Base-by-base conservation (phyloP, 805 yeast species). In the Candida pseudoglaebosa region DNA sequence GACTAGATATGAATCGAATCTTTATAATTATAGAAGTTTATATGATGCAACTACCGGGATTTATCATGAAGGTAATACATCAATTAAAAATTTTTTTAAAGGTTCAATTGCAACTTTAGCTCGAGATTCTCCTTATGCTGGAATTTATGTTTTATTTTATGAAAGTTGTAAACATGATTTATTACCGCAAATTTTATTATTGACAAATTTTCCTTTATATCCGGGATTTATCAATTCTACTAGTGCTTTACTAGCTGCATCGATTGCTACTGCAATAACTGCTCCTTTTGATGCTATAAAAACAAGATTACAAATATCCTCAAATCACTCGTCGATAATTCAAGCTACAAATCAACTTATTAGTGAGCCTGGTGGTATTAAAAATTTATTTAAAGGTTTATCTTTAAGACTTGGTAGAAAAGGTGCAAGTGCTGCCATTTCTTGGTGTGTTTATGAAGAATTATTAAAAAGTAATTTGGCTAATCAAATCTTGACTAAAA, bases 401-500 rank as follows among this genome's bases (percentile, higher is more conserved):
- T 75, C 87, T 29, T 69, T 93, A 49, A 70, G 99, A 47, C 70
- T 93, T 36, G 72, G 83, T 4, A 72, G 98, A 49, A 93, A 93
- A 61, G 96, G 91, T 0, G 59, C 86, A 34, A 84, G 95, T 59
- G 91, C 97, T 0, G 97, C 96, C 1, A 88, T 93, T 44, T 89
- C 96, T 36, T 93, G 99, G 99, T 87, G 96, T 42, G 82, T 93
- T 17, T 93, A 91, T 57, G 99, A 93, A 59, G 97, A 93, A 56
- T 63, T 91, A 39, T 75, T 91, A 28, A 75, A 73, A 41, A 45
- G 48, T 24, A 30, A 32, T 21, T 32, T 35, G 19, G 31, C 41
- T 14, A 33, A 37, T 16, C 31, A 33, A 7, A 26, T 36, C 12
- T 28, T 46, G 17, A 17, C 36, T n/a, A 38, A 36, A 13, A 42